Base-by-base conservation (phyloP, 1,284 basidiomycete genomes). In the Lentinula novae-zelandiae region DNA sequence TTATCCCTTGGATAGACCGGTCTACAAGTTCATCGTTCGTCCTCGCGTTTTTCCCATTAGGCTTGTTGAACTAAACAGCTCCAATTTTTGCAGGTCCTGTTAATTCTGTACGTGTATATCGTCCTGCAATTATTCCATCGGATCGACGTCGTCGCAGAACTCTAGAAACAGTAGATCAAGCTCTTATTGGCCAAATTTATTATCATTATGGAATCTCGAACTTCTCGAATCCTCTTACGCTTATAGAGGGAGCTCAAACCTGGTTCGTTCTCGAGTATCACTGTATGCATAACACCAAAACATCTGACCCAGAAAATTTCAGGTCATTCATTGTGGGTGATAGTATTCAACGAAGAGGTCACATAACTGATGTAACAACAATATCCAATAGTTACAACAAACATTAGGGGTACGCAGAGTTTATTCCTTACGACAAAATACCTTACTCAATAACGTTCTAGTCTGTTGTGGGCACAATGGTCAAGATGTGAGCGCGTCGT, bases 201-300 rank as follows among this genome's bases (percentile, higher is more conserved):
- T 89, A 87, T 67, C 81, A 73, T 64, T 88, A 87, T 67, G 68
- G 75, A 1, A 70, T 86, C 63, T 73, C 71, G 82, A 82, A 84
- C 63, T 86, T 74, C 63, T 73, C 76, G 20, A 72, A 81, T 53
- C 65, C 77, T 0, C 1, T 68, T 3, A 77, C 76, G 1, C 71
- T 87, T 6, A 22, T 76, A 5, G 53, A 67, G 34, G 73, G 72
- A 3, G 73, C 70, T 55, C 80, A 77, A 22, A 73, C 79, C 62
- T 89, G 86, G 86, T 78, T 48, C 44, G 73, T 48, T 46, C n/a
- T 4, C 36, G 10, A 38, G 34, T 38, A n/a, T 27, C 27, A 6
- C 17, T 36, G 22, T 34, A 48, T 31, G 39, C 31, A 10, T 36
- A 54, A 62, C 51, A 22, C 20, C n/a, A 9, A 17, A 20, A 38